phyloP scores from a whole-genome alignment of 1,284 basidiomycete species.

The Naganishia sp. region DNA sequence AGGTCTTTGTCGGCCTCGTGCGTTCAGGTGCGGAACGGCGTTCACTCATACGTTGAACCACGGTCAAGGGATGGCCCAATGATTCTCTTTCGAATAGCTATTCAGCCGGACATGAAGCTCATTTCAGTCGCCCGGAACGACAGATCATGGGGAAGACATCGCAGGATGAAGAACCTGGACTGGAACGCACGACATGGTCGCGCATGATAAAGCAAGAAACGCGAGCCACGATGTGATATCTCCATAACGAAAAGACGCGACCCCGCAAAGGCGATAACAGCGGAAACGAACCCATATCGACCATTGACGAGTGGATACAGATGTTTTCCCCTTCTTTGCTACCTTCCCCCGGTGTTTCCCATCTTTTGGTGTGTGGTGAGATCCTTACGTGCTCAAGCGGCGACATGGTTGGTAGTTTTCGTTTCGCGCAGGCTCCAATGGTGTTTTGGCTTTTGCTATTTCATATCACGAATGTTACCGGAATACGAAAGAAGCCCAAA shows the following conservation, averaged over 20 bases:
- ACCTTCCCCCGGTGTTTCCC: too few relatives aligned
- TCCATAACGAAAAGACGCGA: slow-evolving; percentile 12
- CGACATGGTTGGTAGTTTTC: slow-evolving; percentile 1
- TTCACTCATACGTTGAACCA: too few relatives aligned
- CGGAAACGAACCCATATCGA: background rate
- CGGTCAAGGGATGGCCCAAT: too few relatives aligned
- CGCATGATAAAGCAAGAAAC: slow-evolving; percentile 1
- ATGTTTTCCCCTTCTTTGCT: too few relatives aligned
- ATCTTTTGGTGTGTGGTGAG: too few relatives aligned
- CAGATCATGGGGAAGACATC: background rate
- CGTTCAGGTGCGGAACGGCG: too few relatives aligned
- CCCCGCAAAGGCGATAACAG: background rate
- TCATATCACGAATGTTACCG: background rate
- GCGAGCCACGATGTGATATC: slow-evolving; percentile 28
- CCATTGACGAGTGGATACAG: background rate
- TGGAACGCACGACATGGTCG: background rate
- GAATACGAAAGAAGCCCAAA: background rate
- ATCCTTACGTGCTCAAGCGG: slow-evolving; percentile 30
- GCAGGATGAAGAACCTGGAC: background rate
- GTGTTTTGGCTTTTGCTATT: too few relatives aligned
- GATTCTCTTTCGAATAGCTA: too few relatives aligned
- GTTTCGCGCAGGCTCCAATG: too few relatives aligned
- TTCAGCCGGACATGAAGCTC: too few relatives aligned
- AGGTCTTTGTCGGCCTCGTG: too few relatives aligned
- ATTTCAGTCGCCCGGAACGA: background rate